phyloP scores from a whole-genome alignment of 164 flowering plant species.

The Magnolia kwangsiensis region DNA sequence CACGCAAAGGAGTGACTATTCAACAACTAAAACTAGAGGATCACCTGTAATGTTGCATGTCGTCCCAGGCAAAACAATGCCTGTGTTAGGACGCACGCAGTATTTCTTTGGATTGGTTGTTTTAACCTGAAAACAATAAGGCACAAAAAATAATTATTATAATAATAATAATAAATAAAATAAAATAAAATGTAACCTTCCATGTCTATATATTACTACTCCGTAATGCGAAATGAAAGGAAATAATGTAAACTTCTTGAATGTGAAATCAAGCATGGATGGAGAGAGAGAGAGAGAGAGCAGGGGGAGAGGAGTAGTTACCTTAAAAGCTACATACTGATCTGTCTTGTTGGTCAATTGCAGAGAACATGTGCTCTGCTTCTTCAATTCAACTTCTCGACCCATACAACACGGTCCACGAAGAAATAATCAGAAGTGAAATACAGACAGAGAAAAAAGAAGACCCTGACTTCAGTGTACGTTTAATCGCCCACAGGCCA shows the following conservation, averaged over 20 bases:
- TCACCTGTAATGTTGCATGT: constrained; percentile 73
- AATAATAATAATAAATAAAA: too few species aligned
- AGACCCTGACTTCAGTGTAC: neutral
- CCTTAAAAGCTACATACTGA: constrained; percentile 83
- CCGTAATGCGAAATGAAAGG: neutral
- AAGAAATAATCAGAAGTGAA: neutral
- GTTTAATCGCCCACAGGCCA: neutral
- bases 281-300: too few species aligned
- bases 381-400: constrained; percentile 70
- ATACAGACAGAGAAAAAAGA: neutral
- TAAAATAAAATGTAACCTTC: neutral
- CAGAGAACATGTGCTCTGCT: constrained; percentile 83
- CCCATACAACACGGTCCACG: neutral
- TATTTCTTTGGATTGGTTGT: constrained; percentile 93
- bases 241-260: too few species aligned
- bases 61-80: constrained; percentile 58
- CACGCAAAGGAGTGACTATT: neutral
- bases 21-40: neutral
- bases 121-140: constrained; percentile 51
- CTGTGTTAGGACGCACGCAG: constrained; percentile 84
- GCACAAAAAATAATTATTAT: neutral
- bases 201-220: neutral
- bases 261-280: too few species aligned
- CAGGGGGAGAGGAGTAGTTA: constrained; percentile 11
- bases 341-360: constrained; percentile 75